phyloP scores from a whole-genome alignment of 495 filamentous ascomycete genomes.

The Hypoxylon intermedium region DNA sequence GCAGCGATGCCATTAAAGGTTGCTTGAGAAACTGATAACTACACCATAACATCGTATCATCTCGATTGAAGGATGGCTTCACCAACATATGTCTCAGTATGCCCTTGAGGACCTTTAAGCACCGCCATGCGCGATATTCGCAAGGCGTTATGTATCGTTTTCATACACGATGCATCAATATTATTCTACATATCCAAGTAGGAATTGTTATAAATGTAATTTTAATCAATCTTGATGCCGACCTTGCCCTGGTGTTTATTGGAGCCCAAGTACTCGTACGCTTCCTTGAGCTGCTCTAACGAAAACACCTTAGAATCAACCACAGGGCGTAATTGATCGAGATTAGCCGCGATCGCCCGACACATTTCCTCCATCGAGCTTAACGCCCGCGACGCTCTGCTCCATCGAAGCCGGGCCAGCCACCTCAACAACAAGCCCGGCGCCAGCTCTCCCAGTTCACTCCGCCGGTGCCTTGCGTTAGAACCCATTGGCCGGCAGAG shows the following conservation, averaged over 20 bases:
- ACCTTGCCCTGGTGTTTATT: constrained; percentile 43
- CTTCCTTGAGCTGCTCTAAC: constrained; percentile 42
- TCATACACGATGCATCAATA: too few species aligned
- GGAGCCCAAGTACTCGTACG: constrained; percentile 36
- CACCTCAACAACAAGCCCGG: constrained; percentile 66
- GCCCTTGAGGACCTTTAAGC: too few species aligned
- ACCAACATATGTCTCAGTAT: neutral
- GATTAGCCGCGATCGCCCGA: constrained; percentile 36
- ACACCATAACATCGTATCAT: neutral
- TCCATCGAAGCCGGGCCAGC: constrained; percentile 60
- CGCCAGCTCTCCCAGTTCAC: constrained; percentile 60
- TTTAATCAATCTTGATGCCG: constrained; percentile 34
- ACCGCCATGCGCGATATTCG: too few species aligned
- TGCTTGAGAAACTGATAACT: constrained; percentile 14
- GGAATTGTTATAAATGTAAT: constrained; percentile 3
- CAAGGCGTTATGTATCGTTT: constrained; percentile 8
- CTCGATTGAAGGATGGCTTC: neutral
- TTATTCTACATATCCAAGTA: neutral
- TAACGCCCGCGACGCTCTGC: constrained; percentile 62
- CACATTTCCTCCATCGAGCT: constrained; percentile 63
- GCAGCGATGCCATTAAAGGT: constrained; percentile 5
- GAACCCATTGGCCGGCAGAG: constrained; percentile 37
- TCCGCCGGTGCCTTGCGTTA: constrained; percentile 47
- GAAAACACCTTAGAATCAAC: constrained; percentile 35
- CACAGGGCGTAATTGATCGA: constrained; percentile 34